Conservation (phyloP, 1,139 yeast species). For the Pneumocystis carinii region DNA sequence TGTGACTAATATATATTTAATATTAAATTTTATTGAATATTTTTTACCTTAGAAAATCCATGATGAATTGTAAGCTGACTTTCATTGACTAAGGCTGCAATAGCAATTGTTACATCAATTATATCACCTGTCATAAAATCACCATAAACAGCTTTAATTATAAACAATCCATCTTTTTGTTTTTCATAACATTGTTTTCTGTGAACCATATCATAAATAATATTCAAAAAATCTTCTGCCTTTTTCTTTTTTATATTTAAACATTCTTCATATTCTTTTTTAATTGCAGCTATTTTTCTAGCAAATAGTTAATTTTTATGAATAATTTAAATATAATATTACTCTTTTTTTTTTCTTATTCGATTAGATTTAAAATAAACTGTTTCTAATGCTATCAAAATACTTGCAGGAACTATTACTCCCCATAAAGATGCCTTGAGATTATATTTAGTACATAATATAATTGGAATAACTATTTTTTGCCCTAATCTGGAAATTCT, state of each 20-base stretch:
- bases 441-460: conserved; percentile 7
- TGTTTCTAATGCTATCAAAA: conserved; percentile 7
- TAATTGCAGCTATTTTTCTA: neutral
- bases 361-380: conserved; percentile 5
- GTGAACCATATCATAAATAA: neutral
- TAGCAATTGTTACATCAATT: conserved; percentile 10
- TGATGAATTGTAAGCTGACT: conserved; percentile 7
- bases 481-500: conserved; percentile 9
- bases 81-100: conserved; percentile 9
- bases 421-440: conserved; percentile 8
- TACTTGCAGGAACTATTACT: conserved; percentile 5
- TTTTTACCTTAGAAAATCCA: conserved; percentile 1
- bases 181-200: neutral
- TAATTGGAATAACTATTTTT: conserved; percentile 6
- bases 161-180: neutral
- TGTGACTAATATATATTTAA: neutral
- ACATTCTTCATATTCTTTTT: neutral
- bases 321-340: neutral
- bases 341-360: neutral
- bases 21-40: neutral
- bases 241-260: neutral
- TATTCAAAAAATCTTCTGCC: neutral
- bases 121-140: conserved; percentile 5
- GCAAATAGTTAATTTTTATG: neutral
- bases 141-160: neutral